Conservation (phyloP, 108 stramenopile species). For the Nitzschia inconspicua region DNA sequence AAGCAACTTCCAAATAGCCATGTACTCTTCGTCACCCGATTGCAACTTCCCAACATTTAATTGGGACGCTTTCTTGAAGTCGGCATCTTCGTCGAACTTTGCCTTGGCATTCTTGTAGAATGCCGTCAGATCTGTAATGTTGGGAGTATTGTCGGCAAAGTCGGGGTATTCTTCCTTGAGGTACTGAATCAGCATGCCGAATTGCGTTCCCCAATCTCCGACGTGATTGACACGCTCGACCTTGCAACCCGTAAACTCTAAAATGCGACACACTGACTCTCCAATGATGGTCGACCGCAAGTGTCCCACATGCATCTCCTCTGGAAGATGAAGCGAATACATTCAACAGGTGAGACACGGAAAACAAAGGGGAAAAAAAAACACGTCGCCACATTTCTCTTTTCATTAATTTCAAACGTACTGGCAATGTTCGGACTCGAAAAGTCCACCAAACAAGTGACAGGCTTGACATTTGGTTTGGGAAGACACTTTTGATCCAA, state of each 20-base stretch:
- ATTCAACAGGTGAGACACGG: no score
- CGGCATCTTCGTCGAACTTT: constrained; percentile 90
- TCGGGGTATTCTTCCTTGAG: constrained; percentile 94
- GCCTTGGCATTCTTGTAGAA: constrained; percentile 98
- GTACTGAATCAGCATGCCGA: constrained; percentile 99
- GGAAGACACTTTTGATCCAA: constrained; percentile 53
- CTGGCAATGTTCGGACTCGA: constrained; percentile 99
- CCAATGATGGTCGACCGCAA: constrained; percentile 98
- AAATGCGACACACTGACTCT: constrained; percentile 92
- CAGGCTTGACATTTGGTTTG: constrained; percentile 37
- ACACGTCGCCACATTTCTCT: background rate
- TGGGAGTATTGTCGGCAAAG: constrained; percentile 45
- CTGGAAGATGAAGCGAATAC: background rate
- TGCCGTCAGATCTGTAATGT: constrained; percentile 93
- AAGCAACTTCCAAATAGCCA: constrained; percentile 89
- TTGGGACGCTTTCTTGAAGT: constrained; percentile 93
- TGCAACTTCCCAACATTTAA: constrained; percentile 96
- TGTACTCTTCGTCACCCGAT: constrained; percentile 90
- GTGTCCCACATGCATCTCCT: constrained; percentile 99
- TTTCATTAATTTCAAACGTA: background rate
- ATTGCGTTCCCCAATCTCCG: constrained; percentile 99
- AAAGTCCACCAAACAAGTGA: constrained; percentile 95
- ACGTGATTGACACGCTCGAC: constrained; percentile 97
- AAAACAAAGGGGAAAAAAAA: background rate
- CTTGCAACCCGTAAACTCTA: constrained; percentile 89